Conservation (phyloP, 2,329 filamentous ascomycete genomes). For the Ascochyta clinopodiicola region DNA sequence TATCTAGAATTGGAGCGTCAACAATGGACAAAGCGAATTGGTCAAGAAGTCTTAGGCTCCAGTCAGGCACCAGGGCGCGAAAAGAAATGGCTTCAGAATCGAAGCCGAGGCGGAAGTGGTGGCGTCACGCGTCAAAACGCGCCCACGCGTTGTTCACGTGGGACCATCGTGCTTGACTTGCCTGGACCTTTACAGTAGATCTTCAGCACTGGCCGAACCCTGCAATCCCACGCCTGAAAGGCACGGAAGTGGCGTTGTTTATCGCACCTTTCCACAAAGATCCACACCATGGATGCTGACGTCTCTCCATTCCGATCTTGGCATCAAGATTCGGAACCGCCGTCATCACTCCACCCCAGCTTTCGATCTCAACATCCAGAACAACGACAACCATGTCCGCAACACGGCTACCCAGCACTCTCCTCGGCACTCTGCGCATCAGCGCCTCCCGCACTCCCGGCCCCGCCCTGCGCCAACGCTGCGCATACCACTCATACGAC, state of each 20-base stretch:
- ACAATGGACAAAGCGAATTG: neutral
- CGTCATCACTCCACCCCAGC: slow-evolving; percentile 25
- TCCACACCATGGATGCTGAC: neutral
- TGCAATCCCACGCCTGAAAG: neutral
- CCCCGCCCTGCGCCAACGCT: slow-evolving; percentile 24
- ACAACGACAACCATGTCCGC: slow-evolving; percentile 38
- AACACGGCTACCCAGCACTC: slow-evolving; percentile 30
- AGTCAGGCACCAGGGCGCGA: neutral
- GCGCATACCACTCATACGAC: slow-evolving; percentile 47
- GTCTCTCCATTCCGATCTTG: neutral
- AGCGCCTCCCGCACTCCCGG: slow-evolving; percentile 24
- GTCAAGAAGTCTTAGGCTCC: neutral
- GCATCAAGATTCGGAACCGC: slow-evolving; percentile 16
- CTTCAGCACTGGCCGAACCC: neutral
- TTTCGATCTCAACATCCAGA: slow-evolving; percentile 10
- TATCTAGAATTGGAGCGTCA: neutral
- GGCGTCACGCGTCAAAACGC: slow-evolving; percentile 18
- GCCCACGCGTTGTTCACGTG: slow-evolving; percentile 16
- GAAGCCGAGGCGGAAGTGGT: slow-evolving; percentile 6
- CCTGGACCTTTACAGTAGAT: too few relatives aligned
- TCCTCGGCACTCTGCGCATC: slow-evolving; percentile 34
- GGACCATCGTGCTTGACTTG: neutral
- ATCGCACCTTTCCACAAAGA: neutral
- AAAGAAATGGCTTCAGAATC: neutral
- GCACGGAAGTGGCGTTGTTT: neutral